phyloP scores from a whole-genome alignment of 306 rosid species.

The Hippophae gyantsensis region DNA sequence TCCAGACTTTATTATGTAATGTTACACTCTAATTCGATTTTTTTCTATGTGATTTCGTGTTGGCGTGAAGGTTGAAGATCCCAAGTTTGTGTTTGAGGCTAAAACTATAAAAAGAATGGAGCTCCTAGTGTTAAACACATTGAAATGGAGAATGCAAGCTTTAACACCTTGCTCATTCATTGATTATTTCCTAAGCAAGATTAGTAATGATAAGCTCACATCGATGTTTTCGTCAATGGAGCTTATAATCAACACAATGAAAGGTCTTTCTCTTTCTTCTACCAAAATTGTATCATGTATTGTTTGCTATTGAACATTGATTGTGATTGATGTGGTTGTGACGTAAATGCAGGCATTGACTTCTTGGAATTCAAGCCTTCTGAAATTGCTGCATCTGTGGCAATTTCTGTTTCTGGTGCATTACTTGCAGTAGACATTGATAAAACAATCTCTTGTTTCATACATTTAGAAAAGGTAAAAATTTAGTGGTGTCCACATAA shows the following conservation, averaged over 20 bases:
- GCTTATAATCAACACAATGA: conserved; percentile 35
- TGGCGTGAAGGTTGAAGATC: conserved; percentile 45
- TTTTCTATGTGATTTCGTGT: background rate
- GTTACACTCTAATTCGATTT: background rate
- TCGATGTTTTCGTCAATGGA: conserved; percentile 28
- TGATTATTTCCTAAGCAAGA: conserved; percentile 49
- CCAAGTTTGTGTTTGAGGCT: conserved; percentile 45
- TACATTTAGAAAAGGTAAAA: conserved; percentile 47
- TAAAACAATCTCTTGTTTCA: conserved; percentile 37
- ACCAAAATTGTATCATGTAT: conserved; percentile 11
- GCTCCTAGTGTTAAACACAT: conserved; percentile 42
- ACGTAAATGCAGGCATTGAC: conserved; percentile 55
- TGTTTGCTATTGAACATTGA: conserved; percentile 24
- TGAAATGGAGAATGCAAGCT: conserved; percentile 75
- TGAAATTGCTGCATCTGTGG: conserved; percentile 77
- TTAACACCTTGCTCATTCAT: conserved; percentile 55
- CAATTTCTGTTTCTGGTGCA: conserved; percentile 44
- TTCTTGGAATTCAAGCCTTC: conserved; percentile 84
- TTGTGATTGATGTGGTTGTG: conserved; percentile 29
- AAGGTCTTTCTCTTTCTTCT: conserved; percentile 33
- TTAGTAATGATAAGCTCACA: conserved; percentile 20
- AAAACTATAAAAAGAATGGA: conserved; percentile 54
- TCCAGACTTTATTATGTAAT: conserved; percentile 11
- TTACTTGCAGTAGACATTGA: conserved; percentile 32
- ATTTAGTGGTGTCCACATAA: background rate